These are phyloP conservation scores for Vigna unguiculata DNA, from an alignment of 306 rosid genomes.

Conservation along the genomic window DNA sequence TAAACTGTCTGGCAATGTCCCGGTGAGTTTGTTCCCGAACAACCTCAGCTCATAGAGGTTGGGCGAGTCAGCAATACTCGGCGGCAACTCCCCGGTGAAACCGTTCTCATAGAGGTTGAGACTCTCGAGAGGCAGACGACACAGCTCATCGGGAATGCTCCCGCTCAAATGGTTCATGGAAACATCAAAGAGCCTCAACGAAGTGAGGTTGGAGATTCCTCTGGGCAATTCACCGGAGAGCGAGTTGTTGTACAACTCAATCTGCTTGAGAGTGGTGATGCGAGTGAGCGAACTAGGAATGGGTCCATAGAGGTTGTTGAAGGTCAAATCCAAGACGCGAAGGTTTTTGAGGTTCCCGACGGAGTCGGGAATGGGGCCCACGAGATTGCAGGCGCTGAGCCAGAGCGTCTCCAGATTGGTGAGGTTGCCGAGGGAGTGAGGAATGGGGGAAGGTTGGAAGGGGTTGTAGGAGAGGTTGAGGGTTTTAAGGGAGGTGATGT, in stretches of 20 bases:
- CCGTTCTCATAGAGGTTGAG: constrained; percentile 79
- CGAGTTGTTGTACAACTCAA: constrained; percentile 85
- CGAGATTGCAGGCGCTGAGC: constrained; percentile 70
- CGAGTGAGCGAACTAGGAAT: constrained; percentile 64
- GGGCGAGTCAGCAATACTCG: constrained; percentile 66
- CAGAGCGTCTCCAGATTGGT: constrained; percentile 69
- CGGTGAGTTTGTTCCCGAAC: constrained; percentile 65
- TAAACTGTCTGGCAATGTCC: constrained; percentile 67
- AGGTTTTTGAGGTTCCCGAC: constrained; percentile 62
- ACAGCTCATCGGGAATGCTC: constrained; percentile 69
- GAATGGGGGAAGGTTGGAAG: constrained; percentile 63
- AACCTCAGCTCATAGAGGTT: constrained; percentile 66
- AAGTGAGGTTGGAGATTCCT: constrained; percentile 71
- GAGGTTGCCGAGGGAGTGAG: constrained; percentile 74
- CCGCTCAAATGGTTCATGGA: constrained; percentile 79
- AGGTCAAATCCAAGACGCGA: constrained; percentile 52
- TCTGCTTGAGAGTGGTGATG: constrained; percentile 60
- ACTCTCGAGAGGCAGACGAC: constrained; percentile 68
- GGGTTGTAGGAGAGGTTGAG: constrained; percentile 90
- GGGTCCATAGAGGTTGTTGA: constrained; percentile 62
- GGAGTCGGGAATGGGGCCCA: constrained; percentile 74
- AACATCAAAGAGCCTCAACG: constrained; percentile 68
- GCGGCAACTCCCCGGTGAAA: constrained; percentile 72
- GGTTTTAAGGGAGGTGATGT: constrained; percentile 63
- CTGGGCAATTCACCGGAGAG: constrained; percentile 71